These are phyloP conservation scores for Fragilariopsis cylindrus DNA, from an alignment of 108 stramenopile species.

Conservation along the genomic window DNA sequence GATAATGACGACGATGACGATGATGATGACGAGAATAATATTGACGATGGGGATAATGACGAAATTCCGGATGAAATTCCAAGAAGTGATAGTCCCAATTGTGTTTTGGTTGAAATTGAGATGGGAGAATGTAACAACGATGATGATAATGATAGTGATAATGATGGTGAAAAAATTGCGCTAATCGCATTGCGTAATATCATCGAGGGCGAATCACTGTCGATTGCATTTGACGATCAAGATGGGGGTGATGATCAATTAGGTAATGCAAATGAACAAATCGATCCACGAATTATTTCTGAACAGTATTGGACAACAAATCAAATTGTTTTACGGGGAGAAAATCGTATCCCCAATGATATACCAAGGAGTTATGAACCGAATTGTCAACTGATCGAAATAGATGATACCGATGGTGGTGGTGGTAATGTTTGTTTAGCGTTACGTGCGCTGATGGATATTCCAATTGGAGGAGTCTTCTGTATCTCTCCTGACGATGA, in stretches of 20 bases:
- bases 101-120: slow-evolving; percentile 4
- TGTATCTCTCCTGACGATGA: slow-evolving; percentile 17
- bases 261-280: slow-evolving; percentile 10
- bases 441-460: slow-evolving; percentile 10
- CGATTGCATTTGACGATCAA: slow-evolving; percentile 9
- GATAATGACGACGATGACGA: slow-evolving; percentile 4
- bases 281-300: slow-evolving; percentile 22
- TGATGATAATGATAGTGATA: neutral
- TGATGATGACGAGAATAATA: neutral
- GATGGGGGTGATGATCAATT: neutral
- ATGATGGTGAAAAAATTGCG: slow-evolving; percentile 5
- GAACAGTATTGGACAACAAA: neutral
- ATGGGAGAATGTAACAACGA: neutral
- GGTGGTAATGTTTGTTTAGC: neutral
- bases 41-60: neutral
- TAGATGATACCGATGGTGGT: neutral
- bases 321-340: slow-evolving; percentile 13
- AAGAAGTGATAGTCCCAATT: slow-evolving; percentile 5
- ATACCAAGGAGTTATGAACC: slow-evolving; percentile 22
- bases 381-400: slow-evolving; percentile 16
- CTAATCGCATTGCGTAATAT: slow-evolving; percentile 13
- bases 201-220: slow-evolving; percentile 2
- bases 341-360: slow-evolving; percentile 20
- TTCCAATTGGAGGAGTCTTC: slow-evolving; percentile 17
- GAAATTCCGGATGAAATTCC: slow-evolving; percentile 7